Conservation (phyloP, 2,329 filamentous ascomycete genomes). For the Alternaria postmessia region DNA sequence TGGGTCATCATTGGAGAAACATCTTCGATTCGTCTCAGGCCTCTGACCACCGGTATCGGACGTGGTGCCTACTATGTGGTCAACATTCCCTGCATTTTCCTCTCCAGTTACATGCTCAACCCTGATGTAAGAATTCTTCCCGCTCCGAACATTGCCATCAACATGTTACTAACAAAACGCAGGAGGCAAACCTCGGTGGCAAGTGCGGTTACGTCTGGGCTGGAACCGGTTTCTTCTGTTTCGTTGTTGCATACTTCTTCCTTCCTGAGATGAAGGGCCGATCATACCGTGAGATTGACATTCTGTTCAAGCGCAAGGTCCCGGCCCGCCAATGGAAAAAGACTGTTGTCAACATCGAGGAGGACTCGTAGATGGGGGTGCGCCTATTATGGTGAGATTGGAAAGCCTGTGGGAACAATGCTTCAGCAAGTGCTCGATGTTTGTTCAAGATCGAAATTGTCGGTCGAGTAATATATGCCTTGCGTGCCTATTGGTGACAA, state of each 20-base stretch:
- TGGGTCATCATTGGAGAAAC: slow-evolving; percentile 75
- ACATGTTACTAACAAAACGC: slow-evolving; percentile 63
- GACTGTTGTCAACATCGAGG: slow-evolving; percentile 65
- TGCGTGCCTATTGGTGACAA: background rate
- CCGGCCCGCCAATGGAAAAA: slow-evolving; percentile 64
- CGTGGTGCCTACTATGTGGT: slow-evolving; percentile 70
- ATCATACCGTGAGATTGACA: slow-evolving; percentile 61
- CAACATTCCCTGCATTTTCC: slow-evolving; percentile 73
- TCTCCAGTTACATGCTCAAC: slow-evolving; percentile 69
- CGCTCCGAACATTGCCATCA: slow-evolving; percentile 56
- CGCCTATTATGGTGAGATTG: background rate
- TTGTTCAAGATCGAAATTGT: background rate
- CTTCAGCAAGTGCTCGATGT: background rate
- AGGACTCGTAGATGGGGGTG: slow-evolving; percentile 65
- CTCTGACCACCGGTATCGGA: slow-evolving; percentile 71
- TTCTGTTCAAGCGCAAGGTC: slow-evolving; percentile 55
- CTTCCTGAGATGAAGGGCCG: slow-evolving; percentile 65
- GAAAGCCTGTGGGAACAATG: background rate
- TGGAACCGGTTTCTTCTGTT: slow-evolving; percentile 63
- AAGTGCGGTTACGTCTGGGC: slow-evolving; percentile 46
- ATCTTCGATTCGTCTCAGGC: slow-evolving; percentile 69
- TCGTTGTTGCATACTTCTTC: slow-evolving; percentile 58
- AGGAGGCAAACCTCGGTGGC: slow-evolving; percentile 59
- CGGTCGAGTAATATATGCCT: background rate
- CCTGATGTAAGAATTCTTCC: slow-evolving; percentile 50